These are phyloP conservation scores for Picea abies DNA, from an alignment of 83 land plant species.

Conservation along the genomic window DNA sequence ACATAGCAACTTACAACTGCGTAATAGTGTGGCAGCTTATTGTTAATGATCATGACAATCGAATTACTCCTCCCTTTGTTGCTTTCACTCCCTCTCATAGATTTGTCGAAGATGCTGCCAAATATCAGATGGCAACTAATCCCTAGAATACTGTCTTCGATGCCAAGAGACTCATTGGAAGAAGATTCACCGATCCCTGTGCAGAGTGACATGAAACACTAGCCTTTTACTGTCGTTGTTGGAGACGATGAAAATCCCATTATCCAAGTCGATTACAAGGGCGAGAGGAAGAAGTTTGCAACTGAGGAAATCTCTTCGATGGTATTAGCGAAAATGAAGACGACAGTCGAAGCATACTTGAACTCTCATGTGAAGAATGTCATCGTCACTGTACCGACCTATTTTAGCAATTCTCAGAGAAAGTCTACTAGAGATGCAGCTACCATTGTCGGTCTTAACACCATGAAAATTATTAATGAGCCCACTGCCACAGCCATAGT, in stretches of 20 bases:
- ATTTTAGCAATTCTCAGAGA: conserved; percentile 24
- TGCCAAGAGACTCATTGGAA: conserved; percentile 19
- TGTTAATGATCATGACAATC: too few relatives aligned
- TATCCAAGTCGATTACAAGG: conserved; percentile 15
- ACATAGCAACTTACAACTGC: too few relatives aligned
- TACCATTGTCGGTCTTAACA: conserved; percentile 16
- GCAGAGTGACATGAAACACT: too few relatives aligned
- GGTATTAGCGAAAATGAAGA: conserved; percentile 21
- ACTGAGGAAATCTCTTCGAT: conserved; percentile 24
- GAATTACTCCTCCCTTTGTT: too few relatives aligned
- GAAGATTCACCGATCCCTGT: conserved; percentile 25
- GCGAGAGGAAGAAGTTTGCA: conserved; percentile 23
- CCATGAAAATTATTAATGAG: conserved; percentile 21
- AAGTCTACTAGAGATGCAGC: conserved; percentile 26
- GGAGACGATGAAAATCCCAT: too few relatives aligned
- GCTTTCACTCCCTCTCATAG: too few relatives aligned
- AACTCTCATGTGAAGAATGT: conserved; percentile 20
- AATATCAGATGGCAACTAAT: too few relatives aligned
- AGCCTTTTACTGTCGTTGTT: too few relatives aligned
- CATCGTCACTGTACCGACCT: conserved; percentile 27
- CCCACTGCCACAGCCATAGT: not conserved
- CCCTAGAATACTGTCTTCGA: too few relatives aligned
- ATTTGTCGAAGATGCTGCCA: too few relatives aligned
- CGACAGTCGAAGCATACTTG: conserved; percentile 18
- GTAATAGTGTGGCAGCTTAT: too few relatives aligned